phyloP scores from a whole-genome alignment of 75 land plant species.

The Selaginella tamariscina region DNA sequence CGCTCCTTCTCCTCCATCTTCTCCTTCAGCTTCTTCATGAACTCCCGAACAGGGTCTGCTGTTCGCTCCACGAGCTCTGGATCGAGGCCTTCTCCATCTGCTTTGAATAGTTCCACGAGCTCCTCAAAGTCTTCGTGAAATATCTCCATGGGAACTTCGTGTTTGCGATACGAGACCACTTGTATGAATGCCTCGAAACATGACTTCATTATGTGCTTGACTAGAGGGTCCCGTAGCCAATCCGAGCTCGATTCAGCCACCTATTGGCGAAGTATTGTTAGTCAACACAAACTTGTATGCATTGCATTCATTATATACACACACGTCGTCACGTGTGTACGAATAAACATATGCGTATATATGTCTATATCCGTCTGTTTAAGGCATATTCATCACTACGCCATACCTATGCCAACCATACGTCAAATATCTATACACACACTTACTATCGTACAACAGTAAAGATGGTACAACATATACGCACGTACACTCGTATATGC shows the following conservation, averaged over 20 bases:
- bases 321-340: too few relatives aligned
- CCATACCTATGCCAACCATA: too few relatives aligned
- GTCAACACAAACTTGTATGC: too few relatives aligned
- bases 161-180: background rate
- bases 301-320: too few relatives aligned
- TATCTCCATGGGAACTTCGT: background rate
- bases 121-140: background rate
- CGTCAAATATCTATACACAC: too few relatives aligned
- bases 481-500: too few relatives aligned
- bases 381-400: too few relatives aligned
- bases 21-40: background rate
- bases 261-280: too few relatives aligned
- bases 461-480: too few relatives aligned
- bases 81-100: background rate
- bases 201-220: background rate
- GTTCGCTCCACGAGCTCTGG: background rate
- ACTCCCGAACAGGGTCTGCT: background rate
- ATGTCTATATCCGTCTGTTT: too few relatives aligned
- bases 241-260: background rate
- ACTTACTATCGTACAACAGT: too few relatives aligned
- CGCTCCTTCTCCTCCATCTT: background rate
- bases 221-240: background rate
- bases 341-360: too few relatives aligned
- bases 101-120: background rate
- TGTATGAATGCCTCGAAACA: background rate